These are phyloP conservation scores for Aspergillus sp. DNA, from an alignment of 2,329 filamentous ascomycete species.

Conservation along the genomic window DNA sequence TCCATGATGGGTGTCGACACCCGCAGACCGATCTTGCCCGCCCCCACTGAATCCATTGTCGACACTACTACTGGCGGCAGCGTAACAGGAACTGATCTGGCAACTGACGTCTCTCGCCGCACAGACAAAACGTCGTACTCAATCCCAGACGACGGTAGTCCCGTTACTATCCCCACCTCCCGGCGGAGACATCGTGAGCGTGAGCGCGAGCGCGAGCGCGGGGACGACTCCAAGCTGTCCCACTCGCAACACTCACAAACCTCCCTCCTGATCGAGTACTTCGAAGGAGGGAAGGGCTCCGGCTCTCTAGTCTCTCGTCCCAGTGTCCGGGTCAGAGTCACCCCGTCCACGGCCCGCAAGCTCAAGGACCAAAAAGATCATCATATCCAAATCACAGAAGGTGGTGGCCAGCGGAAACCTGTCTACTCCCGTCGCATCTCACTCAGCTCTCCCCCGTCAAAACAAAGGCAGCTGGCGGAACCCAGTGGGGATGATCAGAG, in stretches of 20 bases:
- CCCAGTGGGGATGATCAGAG: conserved; percentile 57
- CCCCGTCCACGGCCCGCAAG: conserved; percentile 63
- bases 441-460: conserved; percentile 42
- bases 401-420: conserved; percentile 66
- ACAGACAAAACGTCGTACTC: conserved; percentile 49
- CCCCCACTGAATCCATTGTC: conserved; percentile 46
- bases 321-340: conserved; percentile 75
- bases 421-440: conserved; percentile 66
- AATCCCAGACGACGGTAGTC: conserved; percentile 57
- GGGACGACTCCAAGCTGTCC: conserved; percentile 49
- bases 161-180: conserved; percentile 79
- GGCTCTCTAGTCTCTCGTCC: conserved; percentile 62
- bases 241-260: conserved; percentile 68
- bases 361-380: conserved; percentile 53
- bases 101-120: conserved; percentile 46
- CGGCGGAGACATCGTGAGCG: conserved; percentile 45
- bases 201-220: conserved; percentile 28
- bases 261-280: conserved; percentile 90
- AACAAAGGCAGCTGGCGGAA: conserved; percentile 29
- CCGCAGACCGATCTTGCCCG: conserved; percentile 45
- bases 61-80: conserved; percentile 40
- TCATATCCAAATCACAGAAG: conserved; percentile 82
- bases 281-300: conserved; percentile 68
- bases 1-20: conserved; percentile 45
- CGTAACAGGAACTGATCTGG: conserved; percentile 42